Evolutionary conservation across 1,284 basidiomycete genomes (phyloP).

Genomic region (Naganishia sp.): DNA sequence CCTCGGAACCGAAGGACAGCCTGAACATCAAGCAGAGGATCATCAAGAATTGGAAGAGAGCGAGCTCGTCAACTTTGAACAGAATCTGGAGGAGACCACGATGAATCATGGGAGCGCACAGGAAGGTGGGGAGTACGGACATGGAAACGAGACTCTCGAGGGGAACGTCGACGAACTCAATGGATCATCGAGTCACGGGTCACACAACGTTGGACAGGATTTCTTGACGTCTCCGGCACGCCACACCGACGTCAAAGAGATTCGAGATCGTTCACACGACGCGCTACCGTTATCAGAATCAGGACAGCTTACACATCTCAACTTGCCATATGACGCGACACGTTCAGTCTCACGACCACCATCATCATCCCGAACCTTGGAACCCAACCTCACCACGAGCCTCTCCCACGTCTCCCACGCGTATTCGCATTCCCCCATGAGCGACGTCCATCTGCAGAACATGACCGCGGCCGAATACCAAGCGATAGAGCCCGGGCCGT

Average conservation of each 20-base stretch:
- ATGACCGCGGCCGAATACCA: conserved; percentile 6
- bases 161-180: background rate
- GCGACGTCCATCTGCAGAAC: background rate
- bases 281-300: background rate
- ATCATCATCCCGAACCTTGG: background rate
- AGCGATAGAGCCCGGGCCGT: background rate
- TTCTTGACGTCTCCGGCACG: background rate
- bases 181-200: background rate
- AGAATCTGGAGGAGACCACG: conserved; percentile 1
- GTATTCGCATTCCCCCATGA: background rate
- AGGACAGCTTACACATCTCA: background rate
- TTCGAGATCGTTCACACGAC: background rate
- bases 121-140: background rate
- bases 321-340: background rate
- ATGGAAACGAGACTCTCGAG: background rate
- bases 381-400: background rate
- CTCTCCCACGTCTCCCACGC: background rate
- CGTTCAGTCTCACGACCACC: background rate
- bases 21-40: background rate
- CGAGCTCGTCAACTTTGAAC: conserved; percentile 1
- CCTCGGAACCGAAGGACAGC: background rate
- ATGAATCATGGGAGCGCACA: conserved; percentile 2
- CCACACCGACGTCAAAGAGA: background rate
- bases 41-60: conserved; percentile 3
- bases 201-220: background rate